Percentiles rank a stretch among this genome's conserved stretches.
Evolutionary conservation across 768 basidiomycete species (phyloP).

Genomic region (Amanita thiersii): DNA sequence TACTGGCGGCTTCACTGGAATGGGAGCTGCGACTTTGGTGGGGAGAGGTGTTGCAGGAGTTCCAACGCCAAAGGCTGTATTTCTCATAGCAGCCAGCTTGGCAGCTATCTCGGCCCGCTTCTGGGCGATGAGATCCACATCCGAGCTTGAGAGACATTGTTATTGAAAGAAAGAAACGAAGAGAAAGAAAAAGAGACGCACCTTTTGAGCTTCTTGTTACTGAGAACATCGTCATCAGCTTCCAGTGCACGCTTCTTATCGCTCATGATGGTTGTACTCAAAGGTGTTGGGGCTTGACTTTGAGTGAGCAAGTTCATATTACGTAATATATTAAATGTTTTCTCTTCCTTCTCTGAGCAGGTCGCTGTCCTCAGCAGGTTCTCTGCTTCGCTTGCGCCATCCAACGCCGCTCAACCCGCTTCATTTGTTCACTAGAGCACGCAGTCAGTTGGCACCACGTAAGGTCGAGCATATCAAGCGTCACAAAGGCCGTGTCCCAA

Average conservation of each 20-base stretch:
- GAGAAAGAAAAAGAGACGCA: conserved; percentile 22
- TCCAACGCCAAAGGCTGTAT: conserved; percentile 25
- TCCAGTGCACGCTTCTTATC: conserved; percentile 61
- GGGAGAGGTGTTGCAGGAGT: conserved; percentile 25
- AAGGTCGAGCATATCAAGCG: conserved; percentile 79
- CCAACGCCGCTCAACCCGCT: conserved; percentile 22
- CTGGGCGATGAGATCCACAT: conserved; percentile 68
- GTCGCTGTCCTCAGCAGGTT: conserved; percentile 15
- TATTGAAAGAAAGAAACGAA: conserved; percentile 21
- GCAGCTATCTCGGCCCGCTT: conserved; percentile 82
- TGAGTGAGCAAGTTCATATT: not conserved
- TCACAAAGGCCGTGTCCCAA: conserved; percentile 83
- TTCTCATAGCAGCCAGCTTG: conserved; percentile 73
- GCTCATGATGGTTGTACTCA: conserved; percentile 37
- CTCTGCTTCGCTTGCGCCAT: conserved; percentile 11
- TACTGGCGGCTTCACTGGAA: conserved; percentile 18
- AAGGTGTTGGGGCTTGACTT: not conserved
- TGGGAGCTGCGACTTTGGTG: conserved; percentile 18
- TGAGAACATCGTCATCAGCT: conserved; percentile 37
- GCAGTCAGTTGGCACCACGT: conserved; percentile 71
- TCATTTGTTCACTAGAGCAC: conserved; percentile 34
- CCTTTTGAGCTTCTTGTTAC: conserved; percentile 63
- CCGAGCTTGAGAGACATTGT: conserved; percentile 44
- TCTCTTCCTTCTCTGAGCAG: conserved; percentile 32
- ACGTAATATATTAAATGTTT: conserved; percentile 27